Percentiles rank a stretch among this genome's conserved stretches.
phyloP scores from a whole-genome alignment of 495 filamentous ascomycete species.

The Penicillium waksmanii region DNA sequence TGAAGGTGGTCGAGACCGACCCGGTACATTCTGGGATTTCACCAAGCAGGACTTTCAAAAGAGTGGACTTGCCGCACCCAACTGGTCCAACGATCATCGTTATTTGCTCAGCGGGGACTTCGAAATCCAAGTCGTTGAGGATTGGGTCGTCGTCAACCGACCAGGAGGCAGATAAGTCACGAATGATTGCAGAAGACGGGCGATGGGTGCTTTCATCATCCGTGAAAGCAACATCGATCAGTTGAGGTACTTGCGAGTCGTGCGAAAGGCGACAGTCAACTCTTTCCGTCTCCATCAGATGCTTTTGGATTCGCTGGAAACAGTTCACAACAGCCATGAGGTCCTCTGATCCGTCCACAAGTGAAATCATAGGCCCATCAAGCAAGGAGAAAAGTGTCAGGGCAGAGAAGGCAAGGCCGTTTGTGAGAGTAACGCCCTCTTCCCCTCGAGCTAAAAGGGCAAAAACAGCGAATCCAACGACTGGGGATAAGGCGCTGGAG shows the following conservation, averaged over 20 bases:
- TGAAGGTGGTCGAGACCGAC: slow-evolving; percentile 18
- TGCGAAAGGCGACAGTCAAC: slow-evolving; percentile 16
- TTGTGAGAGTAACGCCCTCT: slow-evolving; percentile 25
- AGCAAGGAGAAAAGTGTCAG: slow-evolving; percentile 28
- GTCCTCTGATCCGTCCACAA: slow-evolving; percentile 26
- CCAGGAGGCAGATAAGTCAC: slow-evolving; percentile 25
- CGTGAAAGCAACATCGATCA: slow-evolving; percentile 15
- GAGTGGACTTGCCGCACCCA: slow-evolving; percentile 57
- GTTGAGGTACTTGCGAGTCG: background rate
- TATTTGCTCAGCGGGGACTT: slow-evolving; percentile 37
- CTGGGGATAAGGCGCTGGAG: slow-evolving; percentile 26
- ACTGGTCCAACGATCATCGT: slow-evolving; percentile 59
- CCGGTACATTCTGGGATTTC: slow-evolving; percentile 42
- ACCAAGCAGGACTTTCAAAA: slow-evolving; percentile 55
- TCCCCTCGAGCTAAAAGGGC: slow-evolving; percentile 20
- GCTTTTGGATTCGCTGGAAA: slow-evolving; percentile 31
- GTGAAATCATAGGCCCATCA: slow-evolving; percentile 22
- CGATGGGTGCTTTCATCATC: background rate
- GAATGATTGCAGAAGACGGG: slow-evolving; percentile 14
- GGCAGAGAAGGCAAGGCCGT: slow-evolving; percentile 28
- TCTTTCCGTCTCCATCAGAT: slow-evolving; percentile 22
- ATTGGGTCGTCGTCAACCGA: slow-evolving; percentile 23
- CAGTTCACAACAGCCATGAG: slow-evolving; percentile 29
- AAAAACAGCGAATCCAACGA: slow-evolving; percentile 30
- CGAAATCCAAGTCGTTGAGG: slow-evolving; percentile 22